A percentile compares a stretch with the other conserved stretches of the same genome.
These are phyloP conservation scores for Edaphochlamys debaryana DNA, from an alignment of 139 green algal genomes.

Conservation along the genomic window DNA sequence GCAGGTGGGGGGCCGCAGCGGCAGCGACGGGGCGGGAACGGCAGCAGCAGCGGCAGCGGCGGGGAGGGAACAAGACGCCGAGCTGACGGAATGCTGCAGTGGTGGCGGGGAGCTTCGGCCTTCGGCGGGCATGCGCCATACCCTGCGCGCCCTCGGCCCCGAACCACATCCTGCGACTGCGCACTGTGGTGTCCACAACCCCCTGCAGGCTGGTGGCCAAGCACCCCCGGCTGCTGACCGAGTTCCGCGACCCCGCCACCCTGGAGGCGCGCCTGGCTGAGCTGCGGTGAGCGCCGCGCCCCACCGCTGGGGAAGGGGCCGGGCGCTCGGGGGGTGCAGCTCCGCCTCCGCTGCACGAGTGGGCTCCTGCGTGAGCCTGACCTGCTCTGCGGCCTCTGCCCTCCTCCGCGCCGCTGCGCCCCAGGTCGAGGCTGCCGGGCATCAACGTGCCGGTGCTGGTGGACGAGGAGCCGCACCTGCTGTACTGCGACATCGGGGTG, in stretches of 20 bases:
- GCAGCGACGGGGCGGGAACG: no score
- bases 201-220: conserved; percentile 25
- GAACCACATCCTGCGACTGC: no score
- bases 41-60: no score
- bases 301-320: neutral
- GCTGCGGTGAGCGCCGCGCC: conserved; percentile 3
- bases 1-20: conserved; percentile 12
- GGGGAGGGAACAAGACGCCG: no score
- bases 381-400: neutral
- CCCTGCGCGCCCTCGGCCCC: no score
- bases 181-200: no score
- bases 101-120: no score
- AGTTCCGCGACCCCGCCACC: neutral
- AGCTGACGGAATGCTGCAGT: no score
- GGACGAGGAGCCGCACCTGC: conserved; percentile 28
- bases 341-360: neutral
- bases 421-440: no score
- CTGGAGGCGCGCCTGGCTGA: conserved; percentile 4
- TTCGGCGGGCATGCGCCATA: no score
- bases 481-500: conserved; percentile 2
- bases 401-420: neutral
- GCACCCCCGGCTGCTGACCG: conserved; percentile 27
- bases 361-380: neutral
- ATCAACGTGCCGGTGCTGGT: conserved; percentile 21
- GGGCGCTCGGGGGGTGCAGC: no score